Evolutionary conservation across 306 rosid genomes (phyloP).

Genomic region (Aeschynomene evenia): DNA sequence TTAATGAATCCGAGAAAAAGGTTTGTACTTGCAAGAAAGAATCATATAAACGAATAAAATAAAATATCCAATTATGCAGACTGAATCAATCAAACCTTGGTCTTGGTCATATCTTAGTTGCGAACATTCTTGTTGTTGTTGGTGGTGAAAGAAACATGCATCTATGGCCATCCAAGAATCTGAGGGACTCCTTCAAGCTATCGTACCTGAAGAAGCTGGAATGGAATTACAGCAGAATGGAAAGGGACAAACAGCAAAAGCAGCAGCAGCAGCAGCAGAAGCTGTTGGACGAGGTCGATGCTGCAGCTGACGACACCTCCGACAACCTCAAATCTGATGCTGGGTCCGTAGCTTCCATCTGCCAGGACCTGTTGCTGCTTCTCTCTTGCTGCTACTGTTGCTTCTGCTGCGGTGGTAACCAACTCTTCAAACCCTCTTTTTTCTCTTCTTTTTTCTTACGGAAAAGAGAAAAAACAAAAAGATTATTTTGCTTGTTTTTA

Average conservation of each 20-base stretch:
- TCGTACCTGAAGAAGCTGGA: constrained; percentile 41
- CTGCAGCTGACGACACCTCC: background rate
- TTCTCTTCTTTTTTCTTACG: no score
- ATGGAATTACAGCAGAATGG: constrained; percentile 43
- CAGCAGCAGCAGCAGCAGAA: constrained; percentile 12
- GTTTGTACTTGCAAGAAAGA: background rate
- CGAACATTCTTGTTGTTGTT: background rate
- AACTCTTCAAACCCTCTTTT: background rate
- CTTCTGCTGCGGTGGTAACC: constrained; percentile 51
- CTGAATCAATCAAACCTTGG: no score
- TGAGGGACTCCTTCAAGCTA: constrained; percentile 43
- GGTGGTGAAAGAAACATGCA: constrained; percentile 32
- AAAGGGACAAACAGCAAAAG: constrained; percentile 27
- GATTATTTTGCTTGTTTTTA: background rate
- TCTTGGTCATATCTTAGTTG: no score
- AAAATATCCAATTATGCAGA: no score
- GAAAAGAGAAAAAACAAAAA: no score
- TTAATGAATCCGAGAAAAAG: background rate
- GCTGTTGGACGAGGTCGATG: constrained; percentile 10
- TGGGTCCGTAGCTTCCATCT: background rate
- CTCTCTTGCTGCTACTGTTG: constrained; percentile 53
- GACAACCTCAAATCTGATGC: background rate
- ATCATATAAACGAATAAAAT: no score
- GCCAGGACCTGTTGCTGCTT: constrained; percentile 29
- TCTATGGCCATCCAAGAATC: constrained; percentile 46